Evolutionary conservation across 176 grass and related monocot species (phyloP), one percentile per base, ranked within the genome.

Genomic region (Bothriochloa decipiens): DNA sequence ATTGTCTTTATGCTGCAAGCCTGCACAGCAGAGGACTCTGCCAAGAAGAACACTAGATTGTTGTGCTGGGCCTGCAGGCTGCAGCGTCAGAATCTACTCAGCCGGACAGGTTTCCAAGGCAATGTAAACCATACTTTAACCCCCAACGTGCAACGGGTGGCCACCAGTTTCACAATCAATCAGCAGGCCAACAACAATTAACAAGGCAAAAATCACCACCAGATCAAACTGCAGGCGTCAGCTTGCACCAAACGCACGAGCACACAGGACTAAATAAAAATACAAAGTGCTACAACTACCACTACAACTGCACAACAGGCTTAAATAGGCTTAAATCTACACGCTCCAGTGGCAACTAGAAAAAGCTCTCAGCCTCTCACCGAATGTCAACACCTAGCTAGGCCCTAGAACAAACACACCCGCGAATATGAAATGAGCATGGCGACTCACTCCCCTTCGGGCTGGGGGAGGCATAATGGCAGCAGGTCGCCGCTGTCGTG

Each of bases 381-480:
- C 6, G 52, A 32, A 86, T 36, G 88, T 90, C 88, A 86, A 90
- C 72, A 86, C 83, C 83, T 86, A 65, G 23, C 12, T 28, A 74
- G 1, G 45, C 45, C 15, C 72, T 52, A 74, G 45, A 27, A 52
- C 72, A 49, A 74, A 74, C 88, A 58, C 41, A 66, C 39, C 52
- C 43, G 62, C 46, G 70, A 75, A 83, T 76, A 83, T 64, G 62
- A 75, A 75, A 90, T 80, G 68, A 69, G 80, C 25, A 62, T 69
- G 74, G 39, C 68, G 60, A 76, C 47, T 72, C 39, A 7, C 16
- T 32, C 29, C 65, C 26, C n/a, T 32, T 62, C 0, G 65, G 83
- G 16, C 33, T 64, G 61, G 6, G 25, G 83, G 83, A 90, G 70
- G 46, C 84, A 83, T 90, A 90, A 87, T 90, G 75, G 89, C 29